Percentiles rank a stretch among this genome's conserved stretches.
Evolutionary conservation across 768 basidiomycete species (phyloP).

Genomic region (Kwoniella newhampshirensis): DNA sequence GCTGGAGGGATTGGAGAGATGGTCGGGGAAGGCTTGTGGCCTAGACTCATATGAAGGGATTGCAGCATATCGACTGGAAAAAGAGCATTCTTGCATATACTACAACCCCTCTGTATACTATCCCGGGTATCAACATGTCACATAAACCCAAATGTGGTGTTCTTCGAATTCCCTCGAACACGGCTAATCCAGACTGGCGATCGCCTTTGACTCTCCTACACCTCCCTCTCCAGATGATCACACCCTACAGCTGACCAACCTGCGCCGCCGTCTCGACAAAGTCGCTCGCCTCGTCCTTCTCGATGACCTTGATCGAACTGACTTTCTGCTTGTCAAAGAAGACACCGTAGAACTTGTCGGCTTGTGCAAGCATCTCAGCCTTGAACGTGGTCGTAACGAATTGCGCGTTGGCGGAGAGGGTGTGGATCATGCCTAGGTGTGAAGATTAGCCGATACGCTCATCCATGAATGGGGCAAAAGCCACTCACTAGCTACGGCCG

Average conservation of each 20-base stretch:
- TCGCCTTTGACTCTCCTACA: neutral
- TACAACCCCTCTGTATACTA: neutral
- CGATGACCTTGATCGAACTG: constrained; percentile 81
- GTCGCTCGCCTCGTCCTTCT: constrained; percentile 84
- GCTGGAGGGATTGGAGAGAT: constrained; percentile 33
- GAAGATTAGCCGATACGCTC: constrained; percentile 15
- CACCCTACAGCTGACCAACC: constrained; percentile 21
- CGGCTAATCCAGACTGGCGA: too few relatives aligned
- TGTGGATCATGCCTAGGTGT: constrained; percentile 82
- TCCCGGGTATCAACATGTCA: neutral
- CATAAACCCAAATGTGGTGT: neutral
- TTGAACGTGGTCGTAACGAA: constrained; percentile 99
- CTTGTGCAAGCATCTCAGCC: constrained; percentile 91
- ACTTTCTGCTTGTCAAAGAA: constrained; percentile 95
- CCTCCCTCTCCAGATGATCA: too few relatives aligned
- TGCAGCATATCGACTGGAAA: too few relatives aligned
- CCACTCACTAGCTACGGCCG: constrained; percentile 83
- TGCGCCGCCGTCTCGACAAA: constrained; percentile 69
- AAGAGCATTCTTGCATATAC: neutral
- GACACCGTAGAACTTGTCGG: constrained; percentile 96
- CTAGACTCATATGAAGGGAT: constrained; percentile 35
- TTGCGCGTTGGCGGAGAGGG: constrained; percentile 79
- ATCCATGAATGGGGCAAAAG: neutral
- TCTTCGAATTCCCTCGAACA: too few relatives aligned
- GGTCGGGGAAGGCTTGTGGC: constrained; percentile 50